Evolutionary conservation across 1,284 basidiomycete species (phyloP), one percentile per base, ranked within the genome.

Genomic region (Trametes hirsuta): DNA sequence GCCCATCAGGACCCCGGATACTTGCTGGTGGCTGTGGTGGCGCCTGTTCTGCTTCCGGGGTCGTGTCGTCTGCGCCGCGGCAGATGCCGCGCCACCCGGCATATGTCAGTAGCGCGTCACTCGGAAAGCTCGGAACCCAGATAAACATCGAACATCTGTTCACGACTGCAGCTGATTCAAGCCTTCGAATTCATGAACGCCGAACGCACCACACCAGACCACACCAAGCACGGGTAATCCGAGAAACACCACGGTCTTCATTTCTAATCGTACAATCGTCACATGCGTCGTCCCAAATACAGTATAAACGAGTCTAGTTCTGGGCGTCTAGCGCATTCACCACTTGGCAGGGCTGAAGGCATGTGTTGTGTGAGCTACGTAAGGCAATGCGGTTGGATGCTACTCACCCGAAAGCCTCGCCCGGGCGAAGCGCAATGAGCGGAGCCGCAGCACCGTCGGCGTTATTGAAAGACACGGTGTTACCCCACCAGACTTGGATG

Each of bases 401-500:
- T 10, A 54, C 71, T 66, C 48, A 71, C 71, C 81, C 82, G 63
- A 83, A 84, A 4, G 69, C 73, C 22, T 70, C 69, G 9, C 77
- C 72, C 0, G 55, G 59, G 1, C 72, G 66, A 9, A 81, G 48
- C 1, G 60, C 9, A 54, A 61, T 71, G 55, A 77, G 49, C 21
- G 79, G 72, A 14, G 71, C 58, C 34, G 70, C 72, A 4, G 52
- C 39, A 15, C 66, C 76, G 55, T 85, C 83, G 3, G 76, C 80
- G 39, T 79, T 85, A 8, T 77, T 75, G 52, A 58, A 57, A 57
- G 70, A 78, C 8, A 83, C 84, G 0, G 77, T 83, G 64, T 91
- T 91, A 15, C 90, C 90, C 90, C 89, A 91, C 90, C 89, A 91
- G 3, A 56, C 56, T 63, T 84, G 82, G 47, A 91, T 73, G 1